Evolutionary conservation across 2,329 filamentous ascomycete species (phyloP), one percentile per base, ranked within the genome.

Genomic region (Aspergillus sp.): DNA sequence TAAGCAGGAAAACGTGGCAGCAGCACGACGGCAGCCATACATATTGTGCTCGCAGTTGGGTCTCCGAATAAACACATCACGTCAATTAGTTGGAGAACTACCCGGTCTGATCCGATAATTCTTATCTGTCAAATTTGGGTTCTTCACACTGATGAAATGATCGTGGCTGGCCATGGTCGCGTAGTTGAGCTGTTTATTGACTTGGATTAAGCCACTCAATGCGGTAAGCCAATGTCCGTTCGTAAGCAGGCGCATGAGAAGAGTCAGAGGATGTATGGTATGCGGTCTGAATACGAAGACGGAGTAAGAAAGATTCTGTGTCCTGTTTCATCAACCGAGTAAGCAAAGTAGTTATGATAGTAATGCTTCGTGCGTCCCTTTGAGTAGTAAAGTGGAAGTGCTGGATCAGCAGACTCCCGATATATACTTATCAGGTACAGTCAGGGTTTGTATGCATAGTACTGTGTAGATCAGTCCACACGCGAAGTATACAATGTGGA

Each of bases 221-320:
- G 1, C 62, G 57, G 48, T 71, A 73, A 17, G 70, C 25, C 7
- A 28, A 28, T 28, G 25, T 8, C 72, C 68, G 5, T 64, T 55
- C 1, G 66, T 69, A 51, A 67, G 66, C 64, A 76, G 70, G 3
- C 68, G 64, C 0, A 74, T 10, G 0, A 69, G 69, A 10, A 76
- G 65, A 1, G 53, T 55, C 17, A 71, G 67, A 28, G 2, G 7
- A 28, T 28, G 25, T 28, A 28, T 28, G 25, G 5, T 5, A 25
- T 25, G 23, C 5, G 5, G 5, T 5, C 25, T 28, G 25, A 3
- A 28, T 28, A 28, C 25, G 32, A 13, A 13, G 30, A 32, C 10
- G 30, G 10, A 32, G 10, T 10, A 32, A 32, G 4, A 10, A 23
- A 23, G 21, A 23, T 9, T 3, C 12, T 12, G 25, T 32, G 30